Percentiles rank a stretch among this genome's conserved stretches.
Conservation (phyloP, 306 rosid genomes). For the Dicorynia guianensis region DNA sequence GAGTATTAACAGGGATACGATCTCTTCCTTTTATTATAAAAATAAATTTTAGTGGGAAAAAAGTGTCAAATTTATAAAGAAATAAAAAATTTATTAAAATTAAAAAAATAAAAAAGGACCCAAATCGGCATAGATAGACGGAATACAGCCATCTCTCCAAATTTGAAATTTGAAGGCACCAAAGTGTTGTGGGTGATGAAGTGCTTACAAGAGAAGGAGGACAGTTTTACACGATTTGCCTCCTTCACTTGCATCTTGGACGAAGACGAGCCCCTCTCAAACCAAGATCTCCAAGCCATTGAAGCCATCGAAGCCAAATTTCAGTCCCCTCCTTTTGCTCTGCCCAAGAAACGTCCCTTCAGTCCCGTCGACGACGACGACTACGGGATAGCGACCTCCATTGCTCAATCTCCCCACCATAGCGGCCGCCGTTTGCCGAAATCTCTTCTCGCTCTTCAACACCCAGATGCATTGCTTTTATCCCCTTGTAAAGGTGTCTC, state of each 20-base stretch:
- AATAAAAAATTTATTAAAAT: no score
- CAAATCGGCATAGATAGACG: no score
- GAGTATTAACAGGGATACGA: no score
- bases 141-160: no score
- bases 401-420: constrained; percentile 6
- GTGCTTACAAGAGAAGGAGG: background rate
- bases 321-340: constrained; percentile 46
- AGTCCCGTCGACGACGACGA: background rate
- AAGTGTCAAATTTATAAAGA: no score
- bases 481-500: constrained; percentile 66
- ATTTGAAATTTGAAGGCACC: no score
- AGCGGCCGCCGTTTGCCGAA: constrained; percentile 64
- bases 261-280: constrained; percentile 61
- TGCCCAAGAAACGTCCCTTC: constrained; percentile 46
- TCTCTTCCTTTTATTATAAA: no score
- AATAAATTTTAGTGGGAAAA: no score
- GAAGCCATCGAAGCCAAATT: constrained; percentile 62
- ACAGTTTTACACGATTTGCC: constrained; percentile 29
- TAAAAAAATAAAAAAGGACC: no score
- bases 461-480: constrained; percentile 50
- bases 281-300: constrained; percentile 60
- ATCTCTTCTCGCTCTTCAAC: constrained; percentile 69
- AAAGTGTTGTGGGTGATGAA: constrained; percentile 22
- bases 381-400: background rate
- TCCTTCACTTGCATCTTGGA: constrained; percentile 47